Conservation (phyloP, 768 basidiomycete species). For the Auriscalpium vulgare region DNA sequence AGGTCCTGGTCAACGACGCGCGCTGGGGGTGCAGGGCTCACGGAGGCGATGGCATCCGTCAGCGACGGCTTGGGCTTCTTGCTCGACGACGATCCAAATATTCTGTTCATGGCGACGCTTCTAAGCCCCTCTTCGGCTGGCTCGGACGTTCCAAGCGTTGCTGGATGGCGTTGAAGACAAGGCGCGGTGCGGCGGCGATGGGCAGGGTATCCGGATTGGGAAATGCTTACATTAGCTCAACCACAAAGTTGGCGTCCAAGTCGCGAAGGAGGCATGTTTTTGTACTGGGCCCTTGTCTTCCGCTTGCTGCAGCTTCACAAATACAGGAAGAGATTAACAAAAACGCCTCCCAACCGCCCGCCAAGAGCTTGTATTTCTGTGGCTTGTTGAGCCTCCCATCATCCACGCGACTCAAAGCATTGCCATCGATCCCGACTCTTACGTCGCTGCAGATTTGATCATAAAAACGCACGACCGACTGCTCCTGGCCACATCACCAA, state of each 20-base stretch:
- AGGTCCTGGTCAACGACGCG: constrained; percentile 1
- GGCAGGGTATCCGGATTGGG: not conserved
- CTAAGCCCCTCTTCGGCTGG: no score
- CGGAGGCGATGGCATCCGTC: constrained; percentile 88
- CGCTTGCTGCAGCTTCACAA: no score
- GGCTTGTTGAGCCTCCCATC: no score
- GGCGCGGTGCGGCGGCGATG: not conserved
- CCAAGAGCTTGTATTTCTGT: no score
- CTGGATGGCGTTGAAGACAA: not conserved
- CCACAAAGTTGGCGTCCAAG: not conserved
- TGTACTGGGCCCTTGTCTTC: no score
- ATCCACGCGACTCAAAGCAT: no score
- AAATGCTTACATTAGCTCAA: not conserved
- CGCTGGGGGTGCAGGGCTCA: constrained; percentile 28
- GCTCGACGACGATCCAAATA: constrained; percentile 67
- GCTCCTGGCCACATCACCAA: no score
- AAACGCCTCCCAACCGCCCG: no score
- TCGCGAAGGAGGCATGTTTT: not conserved
- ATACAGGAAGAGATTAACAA: no score
- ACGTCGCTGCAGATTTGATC: not conserved
- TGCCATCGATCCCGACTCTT: not conserved
- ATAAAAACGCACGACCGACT: not conserved
- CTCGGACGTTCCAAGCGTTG: not conserved
- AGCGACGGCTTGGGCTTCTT: constrained; percentile 83
- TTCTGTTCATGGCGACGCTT: constrained; percentile 58